Conservation (phyloP, 1,284 basidiomycete species). For the Ganoderma sp. region DNA sequence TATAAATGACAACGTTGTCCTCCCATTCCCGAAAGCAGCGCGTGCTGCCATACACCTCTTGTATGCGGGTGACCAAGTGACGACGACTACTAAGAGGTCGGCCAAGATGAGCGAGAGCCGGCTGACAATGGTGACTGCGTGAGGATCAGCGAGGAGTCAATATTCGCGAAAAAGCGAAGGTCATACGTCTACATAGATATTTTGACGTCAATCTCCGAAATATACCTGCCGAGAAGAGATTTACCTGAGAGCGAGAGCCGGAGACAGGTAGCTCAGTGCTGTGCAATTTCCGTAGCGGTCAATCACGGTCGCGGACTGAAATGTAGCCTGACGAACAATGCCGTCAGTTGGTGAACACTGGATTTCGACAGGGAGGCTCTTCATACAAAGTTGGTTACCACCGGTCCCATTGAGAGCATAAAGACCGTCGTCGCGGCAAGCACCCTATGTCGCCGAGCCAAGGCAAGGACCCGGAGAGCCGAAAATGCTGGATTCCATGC, state of each 20-base stretch:
- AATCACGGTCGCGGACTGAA: not conserved
- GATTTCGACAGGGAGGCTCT: not conserved
- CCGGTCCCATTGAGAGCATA: slow-evolving; percentile 1
- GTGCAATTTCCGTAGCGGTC: not conserved
- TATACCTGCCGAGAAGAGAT: not conserved
- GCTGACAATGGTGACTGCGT: not conserved
- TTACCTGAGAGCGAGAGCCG: not conserved
- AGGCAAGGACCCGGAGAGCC: slow-evolving; percentile 17
- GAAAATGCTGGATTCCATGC: slow-evolving; percentile 14
- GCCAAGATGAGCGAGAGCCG: slow-evolving; percentile 1
- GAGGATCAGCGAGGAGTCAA: not conserved
- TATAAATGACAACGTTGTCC: not conserved
- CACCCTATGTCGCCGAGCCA: not conserved
- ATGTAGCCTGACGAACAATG: not conserved
- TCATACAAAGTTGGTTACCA: slow-evolving; percentile 13
- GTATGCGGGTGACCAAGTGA: slow-evolving; percentile 10
- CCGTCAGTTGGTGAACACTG: no score
- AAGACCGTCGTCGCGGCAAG: slow-evolving; percentile 1
- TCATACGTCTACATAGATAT: not conserved
- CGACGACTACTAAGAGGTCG: slow-evolving; percentile 1
- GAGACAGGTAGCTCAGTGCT: no score
- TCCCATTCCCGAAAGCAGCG: not conserved
- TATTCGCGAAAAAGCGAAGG: not conserved
- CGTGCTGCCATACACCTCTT: not conserved
- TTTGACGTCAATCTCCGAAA: not conserved